Percentiles rank a stretch among this genome's conserved stretches.
phyloP scores from a whole-genome alignment of 129 eudicot species.

The Escallonia rubra region DNA sequence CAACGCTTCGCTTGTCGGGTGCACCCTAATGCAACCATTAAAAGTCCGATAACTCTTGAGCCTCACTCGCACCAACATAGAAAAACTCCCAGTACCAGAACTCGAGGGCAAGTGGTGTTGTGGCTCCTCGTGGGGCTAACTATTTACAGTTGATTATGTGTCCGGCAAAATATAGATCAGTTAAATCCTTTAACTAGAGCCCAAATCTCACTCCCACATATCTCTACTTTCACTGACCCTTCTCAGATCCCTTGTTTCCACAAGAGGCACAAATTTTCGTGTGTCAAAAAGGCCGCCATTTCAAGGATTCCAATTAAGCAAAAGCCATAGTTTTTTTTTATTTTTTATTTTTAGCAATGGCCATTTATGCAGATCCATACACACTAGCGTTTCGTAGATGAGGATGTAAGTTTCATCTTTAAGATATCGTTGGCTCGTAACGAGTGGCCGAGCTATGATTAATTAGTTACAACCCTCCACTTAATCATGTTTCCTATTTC shows the following conservation, averaged over 20 bases:
- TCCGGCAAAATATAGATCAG: neutral
- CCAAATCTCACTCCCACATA: neutral
- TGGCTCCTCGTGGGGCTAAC: slow-evolving; percentile 6
- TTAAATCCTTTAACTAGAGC: slow-evolving; percentile 1
- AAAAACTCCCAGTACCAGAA: neutral
- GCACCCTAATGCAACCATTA: too few species aligned
- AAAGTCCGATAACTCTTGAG: neutral
- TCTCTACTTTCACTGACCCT: neutral
- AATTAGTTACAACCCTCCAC: too few species aligned
- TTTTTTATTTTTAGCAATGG: slow-evolving; percentile 1
- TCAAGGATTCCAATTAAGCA: neutral
- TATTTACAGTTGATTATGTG: neutral
- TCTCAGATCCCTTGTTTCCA: neutral
- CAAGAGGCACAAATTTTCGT: neutral
- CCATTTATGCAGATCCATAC: neutral
- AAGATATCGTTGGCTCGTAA: too few species aligned
- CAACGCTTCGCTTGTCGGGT: too few species aligned
- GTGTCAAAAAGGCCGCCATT: slow-evolving; percentile 1
- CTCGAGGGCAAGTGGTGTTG: slow-evolving; percentile 5
- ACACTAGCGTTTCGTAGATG: neutral
- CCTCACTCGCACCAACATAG: neutral
- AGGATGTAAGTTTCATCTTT: too few species aligned
- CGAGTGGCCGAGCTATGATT: too few species aligned
- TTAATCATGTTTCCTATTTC: too few species aligned
- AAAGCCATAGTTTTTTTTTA: neutral